Evolutionary conservation across 2,329 filamentous ascomycete species (phyloP).

Genomic region (Ceratocystis lukuohia): DNA sequence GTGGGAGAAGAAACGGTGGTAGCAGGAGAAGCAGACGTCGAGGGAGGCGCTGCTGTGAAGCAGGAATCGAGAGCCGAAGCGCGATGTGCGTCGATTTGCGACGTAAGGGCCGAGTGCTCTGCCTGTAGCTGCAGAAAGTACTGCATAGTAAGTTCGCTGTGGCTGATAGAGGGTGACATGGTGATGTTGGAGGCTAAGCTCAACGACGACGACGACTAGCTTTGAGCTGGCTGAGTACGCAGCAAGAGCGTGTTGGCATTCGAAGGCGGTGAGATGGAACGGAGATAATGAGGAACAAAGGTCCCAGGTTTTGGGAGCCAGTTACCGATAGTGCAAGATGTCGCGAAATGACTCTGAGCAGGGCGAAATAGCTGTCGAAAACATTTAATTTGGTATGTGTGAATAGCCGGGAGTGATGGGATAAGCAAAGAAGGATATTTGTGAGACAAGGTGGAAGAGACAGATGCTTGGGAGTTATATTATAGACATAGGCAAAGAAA

Average conservation of each 20-base stretch:
- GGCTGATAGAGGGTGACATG: conserved; percentile 18
- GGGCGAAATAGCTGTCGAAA: conserved; percentile 2
- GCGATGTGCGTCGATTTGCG: conserved; percentile 34
- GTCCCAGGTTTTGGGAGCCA: neutral
- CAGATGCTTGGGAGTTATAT: neutral
- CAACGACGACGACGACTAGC: no score
- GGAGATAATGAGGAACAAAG: neutral
- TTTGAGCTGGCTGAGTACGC: neutral
- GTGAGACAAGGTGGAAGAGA: neutral
- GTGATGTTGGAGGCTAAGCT: neutral
- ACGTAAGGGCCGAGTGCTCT: conserved; percentile 40
- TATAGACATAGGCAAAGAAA: neutral
- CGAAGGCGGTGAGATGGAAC: neutral
- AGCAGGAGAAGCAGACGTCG: neutral
- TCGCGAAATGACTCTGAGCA: neutral
- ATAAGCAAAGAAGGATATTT: neutral
- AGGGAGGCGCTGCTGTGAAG: neutral
- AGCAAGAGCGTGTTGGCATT: neutral
- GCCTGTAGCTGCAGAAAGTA: conserved; percentile 41
- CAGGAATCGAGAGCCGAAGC: neutral
- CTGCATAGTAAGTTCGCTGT: conserved; percentile 37
- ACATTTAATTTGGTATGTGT: conserved; percentile 13
- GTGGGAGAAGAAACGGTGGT: conserved; percentile 30
- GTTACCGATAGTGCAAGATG: neutral
- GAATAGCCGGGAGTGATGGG: neutral